Conservation (phyloP, 116 monocot species). For the Thalassia testudinum region DNA sequence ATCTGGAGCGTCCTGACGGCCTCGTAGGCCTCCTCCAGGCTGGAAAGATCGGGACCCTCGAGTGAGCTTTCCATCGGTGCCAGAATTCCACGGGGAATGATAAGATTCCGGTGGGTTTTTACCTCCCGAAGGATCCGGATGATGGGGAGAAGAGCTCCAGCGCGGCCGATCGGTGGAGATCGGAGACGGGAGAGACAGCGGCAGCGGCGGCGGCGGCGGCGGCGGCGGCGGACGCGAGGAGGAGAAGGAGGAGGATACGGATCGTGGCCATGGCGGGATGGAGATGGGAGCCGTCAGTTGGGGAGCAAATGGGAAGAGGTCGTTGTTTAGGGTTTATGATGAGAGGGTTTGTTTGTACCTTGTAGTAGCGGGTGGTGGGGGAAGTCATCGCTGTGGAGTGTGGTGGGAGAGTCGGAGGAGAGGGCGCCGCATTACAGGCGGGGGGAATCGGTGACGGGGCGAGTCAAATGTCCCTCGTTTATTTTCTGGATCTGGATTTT, state of each 20-base stretch:
- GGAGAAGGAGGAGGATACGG: constrained; percentile 5
- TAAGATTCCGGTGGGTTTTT: background rate
- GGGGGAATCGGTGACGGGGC: no score
- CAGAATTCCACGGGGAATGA: background rate
- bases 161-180: constrained; percentile 57
- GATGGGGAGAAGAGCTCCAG: constrained; percentile 23
- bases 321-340: no score
- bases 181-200: constrained; percentile 33
- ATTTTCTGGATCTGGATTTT: no score
- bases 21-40: constrained; percentile 78
- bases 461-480: no score
- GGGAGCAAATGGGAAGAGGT: no score
- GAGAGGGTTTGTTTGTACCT: no score
- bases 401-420: no score
- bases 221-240: constrained; percentile 9
- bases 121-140: constrained; percentile 43
- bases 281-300: background rate
- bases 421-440: no score
- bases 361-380: no score
- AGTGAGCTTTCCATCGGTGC: background rate
- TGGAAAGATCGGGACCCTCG: constrained; percentile 14
- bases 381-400: no score
- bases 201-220: constrained; percentile 7
- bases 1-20: constrained; percentile 73
- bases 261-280: constrained; percentile 11